A percentile compares a stretch with the other conserved stretches of the same genome.
Evolutionary conservation across 495 filamentous ascomycete genomes (phyloP).

Genomic region (Talaromyces nanjingensis): DNA sequence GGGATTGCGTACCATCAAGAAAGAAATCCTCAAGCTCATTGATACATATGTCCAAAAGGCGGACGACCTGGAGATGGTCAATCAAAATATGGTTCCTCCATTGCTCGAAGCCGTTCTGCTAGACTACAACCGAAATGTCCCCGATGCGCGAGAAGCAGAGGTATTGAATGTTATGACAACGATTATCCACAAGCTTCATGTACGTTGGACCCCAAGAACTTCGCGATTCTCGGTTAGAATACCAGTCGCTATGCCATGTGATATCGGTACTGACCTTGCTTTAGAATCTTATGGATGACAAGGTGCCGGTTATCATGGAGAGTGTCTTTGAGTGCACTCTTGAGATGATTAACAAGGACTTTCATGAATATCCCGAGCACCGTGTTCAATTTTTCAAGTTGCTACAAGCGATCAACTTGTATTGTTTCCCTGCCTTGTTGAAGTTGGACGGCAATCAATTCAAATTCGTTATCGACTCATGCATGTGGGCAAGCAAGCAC

Average conservation of each 20-base stretch:
- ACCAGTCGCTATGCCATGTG: constrained; percentile 7
- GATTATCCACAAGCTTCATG: constrained; percentile 90
- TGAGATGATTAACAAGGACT: constrained; percentile 99
- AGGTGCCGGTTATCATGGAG: constrained; percentile 95
- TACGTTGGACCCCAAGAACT: constrained; percentile 53
- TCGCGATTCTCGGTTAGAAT: constrained; percentile 32
- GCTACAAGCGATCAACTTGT: constrained; percentile 87
- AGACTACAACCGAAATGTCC: constrained; percentile 95
- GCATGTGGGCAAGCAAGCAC: constrained; percentile 99
- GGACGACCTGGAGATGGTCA: constrained; percentile 89
- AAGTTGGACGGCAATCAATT: constrained; percentile 93
- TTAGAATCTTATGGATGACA: constrained; percentile 90
- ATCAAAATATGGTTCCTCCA: constrained; percentile 87
- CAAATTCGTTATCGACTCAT: constrained; percentile 98
- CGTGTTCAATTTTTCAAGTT: constrained; percentile 98
- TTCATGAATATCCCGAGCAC: constrained; percentile 97
- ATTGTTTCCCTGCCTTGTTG: constrained; percentile 90
- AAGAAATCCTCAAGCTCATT: constrained; percentile 97
- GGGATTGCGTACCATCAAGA: constrained; percentile 95
- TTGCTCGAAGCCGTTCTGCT: constrained; percentile 92
- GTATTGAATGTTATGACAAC: constrained; percentile 97
- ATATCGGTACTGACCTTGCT: constrained; percentile 23
- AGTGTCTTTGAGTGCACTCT: constrained; percentile 98
- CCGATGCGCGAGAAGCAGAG: constrained; percentile 92
- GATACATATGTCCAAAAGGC: constrained; percentile 97